Percentiles rank a stretch among this genome's conserved stretches.
phyloP scores from a whole-genome alignment of 2,329 filamentous ascomycete genomes.

The Penicillium sp. region DNA sequence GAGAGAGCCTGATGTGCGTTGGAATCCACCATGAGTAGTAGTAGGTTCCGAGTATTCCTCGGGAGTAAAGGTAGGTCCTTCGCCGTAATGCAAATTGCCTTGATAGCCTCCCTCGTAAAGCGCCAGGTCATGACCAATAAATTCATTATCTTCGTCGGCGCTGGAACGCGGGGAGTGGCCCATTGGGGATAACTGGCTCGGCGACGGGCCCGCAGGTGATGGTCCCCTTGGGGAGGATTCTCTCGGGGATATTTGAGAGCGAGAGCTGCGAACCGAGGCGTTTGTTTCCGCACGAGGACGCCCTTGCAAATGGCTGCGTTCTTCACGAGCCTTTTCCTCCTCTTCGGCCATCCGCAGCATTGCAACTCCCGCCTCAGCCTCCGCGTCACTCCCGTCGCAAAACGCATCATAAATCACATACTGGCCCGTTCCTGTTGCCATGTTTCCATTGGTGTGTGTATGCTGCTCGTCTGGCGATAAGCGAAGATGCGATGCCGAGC shows the following conservation, averaged over 20 bases:
- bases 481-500: conserved; percentile 24
- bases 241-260: conserved; percentile 43
- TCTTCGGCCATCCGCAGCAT: conserved; percentile 85
- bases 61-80: conserved; percentile 42
- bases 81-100: conserved; percentile 64
- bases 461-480: conserved; percentile 50
- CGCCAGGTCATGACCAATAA: conserved; percentile 72
- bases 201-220: conserved; percentile 7
- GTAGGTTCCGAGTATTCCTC: conserved; percentile 26
- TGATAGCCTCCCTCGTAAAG: conserved; percentile 74
- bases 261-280: conserved; percentile 54
- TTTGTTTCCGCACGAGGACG: conserved; percentile 63
- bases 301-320: conserved; percentile 40
- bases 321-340: conserved; percentile 65
- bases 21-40: conserved; percentile 15
- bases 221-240: conserved; percentile 35
- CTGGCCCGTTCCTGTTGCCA: conserved; percentile 49
- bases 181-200: conserved; percentile 31
- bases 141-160: conserved; percentile 72
- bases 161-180: conserved; percentile 33
- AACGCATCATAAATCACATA: conserved; percentile 54
- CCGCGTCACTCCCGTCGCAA: conserved; percentile 81
- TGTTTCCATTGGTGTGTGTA: conserved; percentile 54
- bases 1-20: conserved; percentile 31
- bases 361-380: conserved; percentile 80